Percentiles rank a stretch among this genome's conserved stretches.
phyloP scores from a whole-genome alignment of 2,329 filamentous ascomycete species.

The Neoarthrinium moseri region DNA sequence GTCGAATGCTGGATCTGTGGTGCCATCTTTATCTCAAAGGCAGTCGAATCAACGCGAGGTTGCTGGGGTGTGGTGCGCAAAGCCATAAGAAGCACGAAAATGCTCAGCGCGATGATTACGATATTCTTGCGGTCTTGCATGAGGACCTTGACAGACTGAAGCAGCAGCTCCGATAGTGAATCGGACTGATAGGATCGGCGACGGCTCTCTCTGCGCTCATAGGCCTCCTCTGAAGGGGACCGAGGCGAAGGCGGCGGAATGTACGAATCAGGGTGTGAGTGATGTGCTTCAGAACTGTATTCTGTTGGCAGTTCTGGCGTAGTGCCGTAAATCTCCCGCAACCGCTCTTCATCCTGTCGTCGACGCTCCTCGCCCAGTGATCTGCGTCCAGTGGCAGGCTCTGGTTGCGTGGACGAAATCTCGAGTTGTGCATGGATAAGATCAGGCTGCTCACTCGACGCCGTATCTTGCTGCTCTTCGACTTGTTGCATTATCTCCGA shows the following conservation, averaged over 20 bases:
- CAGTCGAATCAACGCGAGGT: slow-evolving; percentile 27
- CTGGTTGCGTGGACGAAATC: slow-evolving; percentile 17
- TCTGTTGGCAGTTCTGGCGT: slow-evolving; percentile 7
- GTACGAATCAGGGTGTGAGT: slow-evolving; percentile 20
- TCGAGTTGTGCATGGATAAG: slow-evolving; percentile 28
- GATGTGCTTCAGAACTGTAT: slow-evolving; percentile 11
- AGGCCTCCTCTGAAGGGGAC: slow-evolving; percentile 25
- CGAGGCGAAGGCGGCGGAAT: slow-evolving; percentile 22
- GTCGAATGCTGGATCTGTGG: slow-evolving; percentile 20
- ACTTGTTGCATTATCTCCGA: slow-evolving; percentile 29
- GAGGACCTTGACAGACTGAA: slow-evolving; percentile 52
- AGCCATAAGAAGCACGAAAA: slow-evolving; percentile 53
- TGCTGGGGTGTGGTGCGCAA: slow-evolving; percentile 30
- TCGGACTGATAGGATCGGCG: slow-evolving; percentile 36
- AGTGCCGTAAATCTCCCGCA: slow-evolving; percentile 11
- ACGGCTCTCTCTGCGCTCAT: slow-evolving; percentile 28
- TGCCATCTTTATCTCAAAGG: slow-evolving; percentile 21
- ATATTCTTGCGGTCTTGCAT: slow-evolving; percentile 60
- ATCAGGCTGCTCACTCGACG: slow-evolving; percentile 19
- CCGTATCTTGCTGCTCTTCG: slow-evolving; percentile 28
- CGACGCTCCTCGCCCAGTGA: slow-evolving; percentile 13
- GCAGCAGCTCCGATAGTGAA: slow-evolving; percentile 51
- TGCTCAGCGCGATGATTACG: slow-evolving; percentile 51
- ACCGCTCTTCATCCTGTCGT: slow-evolving; percentile 11
- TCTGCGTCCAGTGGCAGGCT: slow-evolving; percentile 10